Conservation (phyloP, 495 filamentous ascomycete genomes). For the Penicillium coffeae region DNA sequence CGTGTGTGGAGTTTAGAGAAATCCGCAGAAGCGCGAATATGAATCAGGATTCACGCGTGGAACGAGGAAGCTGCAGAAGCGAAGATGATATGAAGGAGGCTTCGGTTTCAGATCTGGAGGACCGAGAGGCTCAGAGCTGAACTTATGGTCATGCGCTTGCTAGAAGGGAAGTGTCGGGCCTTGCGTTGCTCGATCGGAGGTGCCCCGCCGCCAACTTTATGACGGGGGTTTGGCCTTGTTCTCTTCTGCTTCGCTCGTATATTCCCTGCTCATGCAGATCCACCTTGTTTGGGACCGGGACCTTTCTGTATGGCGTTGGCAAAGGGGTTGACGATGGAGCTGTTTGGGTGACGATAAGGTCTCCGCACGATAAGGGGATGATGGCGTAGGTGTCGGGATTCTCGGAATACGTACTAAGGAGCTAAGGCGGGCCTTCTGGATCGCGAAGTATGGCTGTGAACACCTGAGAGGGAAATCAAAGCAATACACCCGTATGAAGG, state of each 20-base stretch:
- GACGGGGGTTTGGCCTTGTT: neutral
- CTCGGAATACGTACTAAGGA: neutral
- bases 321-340: neutral
- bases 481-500: too few relatives aligned
- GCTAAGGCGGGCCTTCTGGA: neutral
- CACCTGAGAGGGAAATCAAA: too few relatives aligned
- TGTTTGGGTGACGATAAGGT: slow-evolving; percentile 16
- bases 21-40: neutral
- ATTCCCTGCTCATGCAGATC: neutral
- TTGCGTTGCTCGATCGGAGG: slow-evolving; percentile 1
- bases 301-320: neutral
- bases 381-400: slow-evolving; percentile 5
- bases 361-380: slow-evolving; percentile 19
- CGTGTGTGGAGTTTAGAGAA: neutral
- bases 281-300: too few relatives aligned
- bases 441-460: too few relatives aligned
- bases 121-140: neutral
- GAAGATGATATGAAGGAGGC: neutral
- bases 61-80: neutral
- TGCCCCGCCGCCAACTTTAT: neutral
- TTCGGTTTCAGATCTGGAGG: neutral
- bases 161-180: neutral
- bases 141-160: neutral
- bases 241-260: neutral
- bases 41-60: neutral